Evolutionary conservation across 2,329 filamentous ascomycete species (phyloP).

Genomic region (Chaetomiaceae sp.): DNA sequence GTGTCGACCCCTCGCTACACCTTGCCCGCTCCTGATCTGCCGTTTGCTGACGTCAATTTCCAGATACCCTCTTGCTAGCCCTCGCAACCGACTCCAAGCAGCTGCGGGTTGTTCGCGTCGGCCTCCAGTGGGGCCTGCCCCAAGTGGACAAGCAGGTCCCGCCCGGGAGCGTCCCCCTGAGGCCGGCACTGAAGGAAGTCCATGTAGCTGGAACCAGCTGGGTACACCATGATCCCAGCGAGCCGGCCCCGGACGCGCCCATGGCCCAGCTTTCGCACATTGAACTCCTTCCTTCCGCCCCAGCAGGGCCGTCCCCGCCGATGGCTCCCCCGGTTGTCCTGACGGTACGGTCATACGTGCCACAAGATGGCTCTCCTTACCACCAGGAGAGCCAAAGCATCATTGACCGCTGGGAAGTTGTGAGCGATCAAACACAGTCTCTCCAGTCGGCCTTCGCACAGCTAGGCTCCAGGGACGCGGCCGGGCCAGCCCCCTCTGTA

Average conservation of each 20-base stretch:
- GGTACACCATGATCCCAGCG: slow-evolving; percentile 43
- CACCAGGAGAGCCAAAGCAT: slow-evolving; percentile 64
- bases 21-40: slow-evolving; percentile 14
- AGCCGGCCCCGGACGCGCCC: slow-evolving; percentile 41
- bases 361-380: slow-evolving; percentile 48
- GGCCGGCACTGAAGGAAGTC: slow-evolving; percentile 47
- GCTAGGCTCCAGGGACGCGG: slow-evolving; percentile 52
- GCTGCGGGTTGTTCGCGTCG: slow-evolving; percentile 66
- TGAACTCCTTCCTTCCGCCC: slow-evolving; percentile 62
- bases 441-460: slow-evolving; percentile 75
- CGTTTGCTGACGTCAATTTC: slow-evolving; percentile 26
- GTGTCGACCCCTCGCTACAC: slow-evolving; percentile 14
- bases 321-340: slow-evolving; percentile 54
- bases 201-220: slow-evolving; percentile 54
- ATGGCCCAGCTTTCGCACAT: slow-evolving; percentile 66
- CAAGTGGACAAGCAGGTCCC: slow-evolving; percentile 51
- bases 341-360: slow-evolving; percentile 62
- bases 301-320: slow-evolving; percentile 30
- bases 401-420: slow-evolving; percentile 76
- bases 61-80: slow-evolving; percentile 54
- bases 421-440: slow-evolving; percentile 57
- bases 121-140: slow-evolving; percentile 65
- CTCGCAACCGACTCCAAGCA: slow-evolving; percentile 65
- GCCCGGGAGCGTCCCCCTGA: slow-evolving; percentile 41
- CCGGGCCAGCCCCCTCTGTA: slow-evolving; percentile 40